A percentile compares a stretch with the other conserved stretches of the same genome.
Conservation (phyloP, 2,329 filamentous ascomycete species). For the Raffaelea albimanens region DNA sequence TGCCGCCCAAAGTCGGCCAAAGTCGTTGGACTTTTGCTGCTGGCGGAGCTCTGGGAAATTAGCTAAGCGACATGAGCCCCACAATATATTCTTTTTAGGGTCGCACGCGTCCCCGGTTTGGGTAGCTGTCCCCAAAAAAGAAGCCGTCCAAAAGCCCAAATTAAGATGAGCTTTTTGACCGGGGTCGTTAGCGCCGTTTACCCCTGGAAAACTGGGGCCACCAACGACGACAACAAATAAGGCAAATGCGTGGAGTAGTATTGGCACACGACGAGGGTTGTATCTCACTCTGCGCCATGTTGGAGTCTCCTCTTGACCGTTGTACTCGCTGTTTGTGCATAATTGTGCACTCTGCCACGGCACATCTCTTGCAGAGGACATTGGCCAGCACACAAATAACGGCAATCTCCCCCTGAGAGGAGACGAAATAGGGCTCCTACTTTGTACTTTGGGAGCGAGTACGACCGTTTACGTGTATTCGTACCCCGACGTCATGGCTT, state of each 20-base stretch:
- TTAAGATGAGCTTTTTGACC: conserved; percentile 4
- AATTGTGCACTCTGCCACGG: too few relatives aligned
- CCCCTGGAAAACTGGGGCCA: conserved; percentile 14
- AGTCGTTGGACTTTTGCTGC: not conserved
- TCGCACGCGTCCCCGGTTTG: too few relatives aligned
- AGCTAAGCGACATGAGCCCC: conserved; percentile 23
- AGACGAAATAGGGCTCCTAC: too few relatives aligned
- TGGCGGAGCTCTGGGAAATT: conserved; percentile 19
- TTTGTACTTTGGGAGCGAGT: too few relatives aligned
- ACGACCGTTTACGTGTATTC: too few relatives aligned
- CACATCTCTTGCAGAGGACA: too few relatives aligned
- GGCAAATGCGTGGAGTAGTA: not conserved
- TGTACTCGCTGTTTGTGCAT: too few relatives aligned
- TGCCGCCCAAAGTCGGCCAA: too few relatives aligned
- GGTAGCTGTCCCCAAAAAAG: conserved; percentile 1
- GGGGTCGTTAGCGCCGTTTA: conserved; percentile 2
- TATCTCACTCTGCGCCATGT: not conserved
- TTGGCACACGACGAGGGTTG: not conserved
- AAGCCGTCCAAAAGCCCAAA: conserved; percentile 7
- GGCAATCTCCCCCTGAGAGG: too few relatives aligned
- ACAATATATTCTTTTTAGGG: not conserved
- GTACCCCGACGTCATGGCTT: too few relatives aligned
- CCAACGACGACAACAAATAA: not conserved
- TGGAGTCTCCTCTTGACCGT: too few relatives aligned
- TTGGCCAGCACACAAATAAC: too few relatives aligned